Conservation (phyloP, 2,329 filamentous ascomycete genomes). For the Dothideomycetes sp. region DNA sequence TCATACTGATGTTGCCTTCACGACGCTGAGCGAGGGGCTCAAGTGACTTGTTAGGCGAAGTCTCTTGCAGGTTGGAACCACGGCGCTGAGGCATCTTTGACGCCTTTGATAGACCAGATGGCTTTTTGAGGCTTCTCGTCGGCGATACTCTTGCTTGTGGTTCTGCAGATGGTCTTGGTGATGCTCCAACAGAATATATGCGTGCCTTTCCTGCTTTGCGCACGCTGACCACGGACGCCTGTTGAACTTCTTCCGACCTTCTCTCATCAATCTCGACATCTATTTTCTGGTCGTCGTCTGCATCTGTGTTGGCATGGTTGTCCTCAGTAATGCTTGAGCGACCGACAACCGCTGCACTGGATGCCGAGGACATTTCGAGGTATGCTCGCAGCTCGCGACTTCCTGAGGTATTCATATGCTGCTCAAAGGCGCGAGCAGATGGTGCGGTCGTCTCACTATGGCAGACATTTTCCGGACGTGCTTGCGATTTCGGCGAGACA, state of each 20-base stretch:
- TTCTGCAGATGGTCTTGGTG: background rate
- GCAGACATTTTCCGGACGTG: background rate
- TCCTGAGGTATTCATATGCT: constrained; percentile 6
- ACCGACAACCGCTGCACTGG: constrained; percentile 1
- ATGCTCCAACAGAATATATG: background rate
- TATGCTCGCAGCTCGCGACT: constrained; percentile 8
- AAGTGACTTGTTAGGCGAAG: constrained; percentile 1
- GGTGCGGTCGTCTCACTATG: background rate
- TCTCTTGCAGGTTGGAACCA: background rate
- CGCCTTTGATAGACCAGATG: background rate
- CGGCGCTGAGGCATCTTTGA: too few species aligned
- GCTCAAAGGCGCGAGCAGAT: constrained; percentile 6
- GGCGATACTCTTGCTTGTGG: background rate
- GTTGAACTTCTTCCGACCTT: background rate
- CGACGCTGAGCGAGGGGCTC: background rate
- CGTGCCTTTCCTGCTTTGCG: background rate
- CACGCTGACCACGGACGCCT: background rate
- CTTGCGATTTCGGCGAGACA: background rate
- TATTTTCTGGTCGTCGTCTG: background rate
- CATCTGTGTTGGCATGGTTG: background rate
- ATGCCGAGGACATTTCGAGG: background rate
- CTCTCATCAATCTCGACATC: background rate
- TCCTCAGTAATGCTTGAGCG: background rate
- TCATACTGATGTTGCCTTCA: background rate
- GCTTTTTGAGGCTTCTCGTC: background rate